Evolutionary conservation across 345 rosid species (phyloP), one percentile per base, ranked within the genome.

Genomic region (Bruguiera sexangula): DNA sequence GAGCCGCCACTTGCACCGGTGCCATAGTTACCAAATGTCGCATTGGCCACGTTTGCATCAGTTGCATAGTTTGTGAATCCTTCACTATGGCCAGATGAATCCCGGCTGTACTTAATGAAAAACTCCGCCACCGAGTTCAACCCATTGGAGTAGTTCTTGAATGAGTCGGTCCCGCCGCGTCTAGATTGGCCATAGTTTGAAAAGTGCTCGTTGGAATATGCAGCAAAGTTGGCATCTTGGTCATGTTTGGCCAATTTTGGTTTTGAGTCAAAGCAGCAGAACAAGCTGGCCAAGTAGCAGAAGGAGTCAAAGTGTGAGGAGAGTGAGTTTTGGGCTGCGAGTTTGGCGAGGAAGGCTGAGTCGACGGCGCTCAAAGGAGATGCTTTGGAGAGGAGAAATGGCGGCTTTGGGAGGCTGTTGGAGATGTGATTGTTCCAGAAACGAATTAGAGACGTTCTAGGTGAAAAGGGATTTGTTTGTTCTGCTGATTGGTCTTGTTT

Each of bases 81-180:
- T 52, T 74, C 78, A 0, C 73, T 57, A 13, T 70, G 81, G 24
- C 62, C 65, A 6, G 71, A 73, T 6, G 78, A 67, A 5, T 66
- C 71, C 0, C 36, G 16, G 78, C 75, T 78, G 74, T 78, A 78
- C 27, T 37, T 60, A 19, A 66, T 3, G 71, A 78, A 78, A 11
- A 75, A 66, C 72, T 70, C 75, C 51, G 62, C 6, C 6, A 53
- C 72, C 3, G 75, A 56, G 75, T 74, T 78, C 56, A 78, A 22
- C 37, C 75, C 78, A 59, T 70, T 50, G 39, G 81, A 78, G 78
- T 78, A 78, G 67, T 74, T 78, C 66, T 70, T 73, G 69, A 78
- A 78, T 16, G 81, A 73, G 75, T 78, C 81, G 43, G 22, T 8
- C 6, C 71, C 58, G 18, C 75, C 72, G 57, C 30, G 46, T 31